These are phyloP conservation scores for Astrothelium subdiscretum DNA, from an alignment of 495 filamentous ascomycete species.

Conservation along the genomic window DNA sequence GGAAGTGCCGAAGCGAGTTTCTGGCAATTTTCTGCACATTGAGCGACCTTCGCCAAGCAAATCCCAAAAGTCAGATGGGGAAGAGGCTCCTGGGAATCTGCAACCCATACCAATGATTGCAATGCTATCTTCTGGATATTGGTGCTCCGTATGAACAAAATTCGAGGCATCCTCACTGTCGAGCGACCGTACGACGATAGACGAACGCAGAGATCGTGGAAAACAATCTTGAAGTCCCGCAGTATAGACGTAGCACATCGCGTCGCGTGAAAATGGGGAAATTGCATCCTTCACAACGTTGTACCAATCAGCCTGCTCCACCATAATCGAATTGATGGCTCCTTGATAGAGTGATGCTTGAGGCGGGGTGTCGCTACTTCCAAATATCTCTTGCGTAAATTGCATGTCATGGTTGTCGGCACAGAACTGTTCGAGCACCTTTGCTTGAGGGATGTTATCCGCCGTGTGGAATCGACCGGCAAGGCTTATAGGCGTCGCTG, in stretches of 20 bases:
- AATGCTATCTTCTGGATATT: slow-evolving; percentile 5
- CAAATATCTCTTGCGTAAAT: slow-evolving; percentile 23
- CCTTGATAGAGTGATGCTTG: slow-evolving; percentile 24
- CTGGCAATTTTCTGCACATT: slow-evolving; percentile 14
- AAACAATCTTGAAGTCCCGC: too few relatives aligned
- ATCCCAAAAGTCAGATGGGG: slow-evolving; percentile 32
- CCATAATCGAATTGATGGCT: slow-evolving; percentile 32
- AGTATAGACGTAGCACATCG: slow-evolving; percentile 6
- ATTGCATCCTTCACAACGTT: slow-evolving; percentile 32
- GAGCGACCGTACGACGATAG: too few relatives aligned
- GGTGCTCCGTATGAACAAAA: slow-evolving; percentile 16
- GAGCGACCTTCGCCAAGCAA: slow-evolving; percentile 31
- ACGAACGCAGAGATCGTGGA: too few relatives aligned
- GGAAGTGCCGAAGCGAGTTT: neutral
- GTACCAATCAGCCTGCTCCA: slow-evolving; percentile 34
- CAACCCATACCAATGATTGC: slow-evolving; percentile 35
- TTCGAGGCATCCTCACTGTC: too few relatives aligned
- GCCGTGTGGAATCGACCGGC: neutral
- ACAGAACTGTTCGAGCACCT: neutral
- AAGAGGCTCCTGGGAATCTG: slow-evolving; percentile 28
- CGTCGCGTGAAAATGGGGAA: slow-evolving; percentile 25
- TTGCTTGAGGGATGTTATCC: neutral
- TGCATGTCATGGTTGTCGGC: slow-evolving; percentile 17
- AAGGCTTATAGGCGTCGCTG: neutral
- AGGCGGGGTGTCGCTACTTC: slow-evolving; percentile 15